Evolutionary conservation across 768 basidiomycete genomes (phyloP).

Genomic region (Tylopilus sp.): DNA sequence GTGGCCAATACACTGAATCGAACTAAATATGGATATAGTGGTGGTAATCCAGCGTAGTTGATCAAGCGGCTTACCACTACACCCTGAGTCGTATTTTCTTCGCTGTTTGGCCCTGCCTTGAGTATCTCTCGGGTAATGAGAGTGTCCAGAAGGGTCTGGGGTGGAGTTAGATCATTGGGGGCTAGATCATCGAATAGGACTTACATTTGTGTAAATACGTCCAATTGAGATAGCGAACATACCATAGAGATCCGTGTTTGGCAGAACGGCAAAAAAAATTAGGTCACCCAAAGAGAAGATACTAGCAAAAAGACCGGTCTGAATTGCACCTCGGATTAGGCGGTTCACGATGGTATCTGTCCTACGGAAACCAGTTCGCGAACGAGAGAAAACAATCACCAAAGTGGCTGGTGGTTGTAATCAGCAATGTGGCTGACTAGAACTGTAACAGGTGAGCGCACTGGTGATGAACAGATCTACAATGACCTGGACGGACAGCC

Average conservation of each 20-base stretch:
- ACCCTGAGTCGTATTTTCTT: too few species aligned
- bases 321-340: constrained; percentile 1
- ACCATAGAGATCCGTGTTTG: constrained; percentile 30
- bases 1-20: too few species aligned
- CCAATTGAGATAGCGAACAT: constrained; percentile 33
- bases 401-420: background rate
- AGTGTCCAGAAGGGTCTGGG: too few species aligned
- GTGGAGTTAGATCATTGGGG: too few species aligned
- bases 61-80: too few species aligned
- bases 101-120: too few species aligned
- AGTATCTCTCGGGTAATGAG: too few species aligned
- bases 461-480: constrained; percentile 44
- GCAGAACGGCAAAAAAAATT: constrained; percentile 23
- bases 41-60: too few species aligned
- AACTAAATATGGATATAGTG: too few species aligned
- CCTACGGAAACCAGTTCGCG: background rate
- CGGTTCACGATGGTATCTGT: background rate
- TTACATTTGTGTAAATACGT: constrained; percentile 41
- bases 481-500: constrained; percentile 44
- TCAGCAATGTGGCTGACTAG: too few species aligned
- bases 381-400: background rate
- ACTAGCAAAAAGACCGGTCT: background rate
- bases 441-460: constrained; percentile 10
- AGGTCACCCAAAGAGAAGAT: background rate
- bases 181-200: too few species aligned